Evolutionary conservation across 2,329 filamentous ascomycete species (phyloP).

Genomic region (Colletotrichum sp.): DNA sequence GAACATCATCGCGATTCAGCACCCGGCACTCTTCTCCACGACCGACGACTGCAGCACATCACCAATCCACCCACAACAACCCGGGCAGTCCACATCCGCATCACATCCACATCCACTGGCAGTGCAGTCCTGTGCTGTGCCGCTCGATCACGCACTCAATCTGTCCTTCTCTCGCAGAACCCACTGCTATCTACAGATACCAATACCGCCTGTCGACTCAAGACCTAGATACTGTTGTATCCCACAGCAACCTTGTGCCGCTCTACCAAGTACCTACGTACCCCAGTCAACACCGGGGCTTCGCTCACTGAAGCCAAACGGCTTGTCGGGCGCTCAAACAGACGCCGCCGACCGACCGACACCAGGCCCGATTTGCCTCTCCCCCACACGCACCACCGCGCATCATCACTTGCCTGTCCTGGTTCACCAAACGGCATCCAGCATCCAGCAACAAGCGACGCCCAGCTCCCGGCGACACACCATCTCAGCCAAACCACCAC

Average conservation of each 20-base stretch:
- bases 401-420: background rate
- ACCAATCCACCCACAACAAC: background rate
- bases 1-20: background rate
- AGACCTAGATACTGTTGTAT: background rate
- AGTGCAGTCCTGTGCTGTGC: background rate
- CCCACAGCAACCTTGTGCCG: background rate
- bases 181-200: background rate
- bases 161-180: background rate
- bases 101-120: background rate
- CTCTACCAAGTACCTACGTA: background rate
- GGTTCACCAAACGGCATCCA: background rate
- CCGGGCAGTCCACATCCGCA: background rate
- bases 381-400: conserved; percentile 12
- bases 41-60: background rate
- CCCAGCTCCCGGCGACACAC: background rate
- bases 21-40: background rate
- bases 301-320: background rate
- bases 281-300: background rate
- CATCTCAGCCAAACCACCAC: conserved; percentile 10
- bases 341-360: background rate
- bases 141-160: background rate
- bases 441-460: background rate
- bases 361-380: conserved; percentile 6
- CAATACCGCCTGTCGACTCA: background rate
- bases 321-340: conserved; percentile 4